A percentile compares a stretch with the other conserved stretches of the same genome.
These are phyloP conservation scores for Aspergillus nanangensis DNA, from an alignment of 495 filamentous ascomycete genomes.

Conservation along the genomic window DNA sequence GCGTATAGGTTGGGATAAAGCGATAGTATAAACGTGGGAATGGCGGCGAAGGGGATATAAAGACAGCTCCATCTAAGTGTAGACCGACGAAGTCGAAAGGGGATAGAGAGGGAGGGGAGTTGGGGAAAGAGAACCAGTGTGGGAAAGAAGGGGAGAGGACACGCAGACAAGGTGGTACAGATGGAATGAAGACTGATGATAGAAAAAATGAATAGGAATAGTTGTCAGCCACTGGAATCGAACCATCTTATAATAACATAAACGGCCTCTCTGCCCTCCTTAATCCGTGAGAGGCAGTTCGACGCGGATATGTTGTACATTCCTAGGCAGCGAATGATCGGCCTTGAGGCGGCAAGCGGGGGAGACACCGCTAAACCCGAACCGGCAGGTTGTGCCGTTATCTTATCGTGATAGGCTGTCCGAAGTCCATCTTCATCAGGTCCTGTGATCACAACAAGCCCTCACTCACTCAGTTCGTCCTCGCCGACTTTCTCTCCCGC, in stretches of 20 bases:
- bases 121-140: neutral
- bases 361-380: neutral
- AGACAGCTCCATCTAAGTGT: slow-evolving; percentile 34
- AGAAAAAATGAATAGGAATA: too few relatives aligned
- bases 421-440: neutral
- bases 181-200: too few relatives aligned
- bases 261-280: too few relatives aligned
- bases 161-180: too few relatives aligned
- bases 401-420: too few relatives aligned
- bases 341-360: neutral
- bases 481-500: slow-evolving; percentile 9
- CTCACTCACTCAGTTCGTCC: too few relatives aligned
- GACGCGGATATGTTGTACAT: neutral
- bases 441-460: neutral
- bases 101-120: neutral
- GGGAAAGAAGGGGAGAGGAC: neutral
- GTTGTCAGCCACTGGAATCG: too few relatives aligned
- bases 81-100: neutral
- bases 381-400: neutral
- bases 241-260: too few relatives aligned
- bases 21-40: slow-evolving; percentile 36
- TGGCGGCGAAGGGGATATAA: slow-evolving; percentile 30
- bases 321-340: neutral
- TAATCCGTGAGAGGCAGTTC: too few relatives aligned
- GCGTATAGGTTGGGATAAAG: slow-evolving; percentile 32